Percentiles rank a stretch among this genome's conserved stretches.
These are phyloP conservation scores for Pseudonitzschia multistriata DNA, from an alignment of 108 stramenopile species.

Conservation along the genomic window DNA sequence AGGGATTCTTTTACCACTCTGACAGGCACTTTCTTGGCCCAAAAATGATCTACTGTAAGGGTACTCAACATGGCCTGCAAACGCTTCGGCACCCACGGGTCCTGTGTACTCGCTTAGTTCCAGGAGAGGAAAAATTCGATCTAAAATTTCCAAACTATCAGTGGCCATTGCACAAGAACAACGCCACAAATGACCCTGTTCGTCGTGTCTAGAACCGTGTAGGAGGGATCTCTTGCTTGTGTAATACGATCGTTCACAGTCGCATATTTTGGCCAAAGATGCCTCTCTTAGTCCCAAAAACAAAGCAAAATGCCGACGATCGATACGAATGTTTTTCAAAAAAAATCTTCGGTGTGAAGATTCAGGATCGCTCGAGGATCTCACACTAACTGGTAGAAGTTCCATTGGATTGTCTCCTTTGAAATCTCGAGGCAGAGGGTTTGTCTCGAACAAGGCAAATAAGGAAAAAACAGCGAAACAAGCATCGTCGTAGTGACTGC, in stretches of 20 bases:
- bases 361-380: conserved; percentile 13
- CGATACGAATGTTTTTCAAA: conserved; percentile 38
- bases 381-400: conserved; percentile 20
- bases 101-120: conserved; percentile 47
- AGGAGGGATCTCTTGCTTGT: neutral
- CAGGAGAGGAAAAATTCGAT: conserved; percentile 18
- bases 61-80: conserved; percentile 41
- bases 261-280: conserved; percentile 13
- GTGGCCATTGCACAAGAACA: conserved; percentile 32
- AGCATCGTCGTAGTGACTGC: conserved; percentile 14
- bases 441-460: conserved; percentile 41
- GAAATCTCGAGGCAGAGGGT: conserved; percentile 30
- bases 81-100: conserved; percentile 39
- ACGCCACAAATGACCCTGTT: neutral
- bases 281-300: conserved; percentile 18
- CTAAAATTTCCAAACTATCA: conserved; percentile 27
- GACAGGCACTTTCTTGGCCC: neutral
- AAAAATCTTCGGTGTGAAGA: conserved; percentile 27
- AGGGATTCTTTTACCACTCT: neutral
- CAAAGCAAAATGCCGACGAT: conserved; percentile 26
- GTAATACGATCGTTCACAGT: neutral
- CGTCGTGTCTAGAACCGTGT: neutral
- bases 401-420: conserved; percentile 7
- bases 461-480: conserved; percentile 29
- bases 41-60: neutral